Evolutionary conservation across 2,329 filamentous ascomycete genomes (phyloP).

Genomic region (Amphichorda felina): DNA sequence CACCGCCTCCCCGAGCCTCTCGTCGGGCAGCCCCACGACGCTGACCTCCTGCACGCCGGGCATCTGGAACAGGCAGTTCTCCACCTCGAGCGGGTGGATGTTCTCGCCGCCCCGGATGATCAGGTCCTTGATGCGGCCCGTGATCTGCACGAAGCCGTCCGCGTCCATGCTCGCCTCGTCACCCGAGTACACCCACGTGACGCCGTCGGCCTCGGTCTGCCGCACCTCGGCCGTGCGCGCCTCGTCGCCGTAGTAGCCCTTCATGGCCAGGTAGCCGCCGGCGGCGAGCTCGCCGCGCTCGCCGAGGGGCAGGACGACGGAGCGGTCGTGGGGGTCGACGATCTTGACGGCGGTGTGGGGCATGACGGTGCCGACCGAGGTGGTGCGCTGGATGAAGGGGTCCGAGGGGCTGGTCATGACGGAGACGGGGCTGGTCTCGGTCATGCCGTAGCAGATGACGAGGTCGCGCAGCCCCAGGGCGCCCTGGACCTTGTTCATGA

Average conservation of each 20-base stretch:
- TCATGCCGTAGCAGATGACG: conserved; percentile 96
- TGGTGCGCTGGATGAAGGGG: conserved; percentile 58
- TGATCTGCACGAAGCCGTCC: conserved; percentile 79
- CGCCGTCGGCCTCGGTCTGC: conserved; percentile 31
- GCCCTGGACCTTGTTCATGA: conserved; percentile 67
- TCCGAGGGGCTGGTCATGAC: conserved; percentile 76
- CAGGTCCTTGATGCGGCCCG: conserved; percentile 84
- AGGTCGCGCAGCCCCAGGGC: conserved; percentile 67
- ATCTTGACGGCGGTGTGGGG: conserved; percentile 72
- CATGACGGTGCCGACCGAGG: conserved; percentile 67
- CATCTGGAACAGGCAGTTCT: conserved; percentile 74
- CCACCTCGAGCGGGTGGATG: conserved; percentile 86
- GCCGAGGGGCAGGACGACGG: conserved; percentile 47
- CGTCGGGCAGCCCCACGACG: conserved; percentile 75
- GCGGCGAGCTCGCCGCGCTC: conserved; percentile 72
- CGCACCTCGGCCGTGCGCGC: conserved; percentile 57
- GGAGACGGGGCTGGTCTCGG: conserved; percentile 69
- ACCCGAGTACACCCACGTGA: conserved; percentile 81
- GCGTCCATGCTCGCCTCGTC: conserved; percentile 82
- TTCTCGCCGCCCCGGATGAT: conserved; percentile 96
- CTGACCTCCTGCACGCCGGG: conserved; percentile 61
- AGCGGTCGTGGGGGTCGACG: conserved; percentile 54
- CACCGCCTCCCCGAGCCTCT: conserved; percentile 75
- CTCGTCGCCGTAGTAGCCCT: conserved; percentile 75
- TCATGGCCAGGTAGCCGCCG: conserved; percentile 79